Evolutionary conservation across 768 basidiomycete genomes (phyloP).

Genomic region (Rossbeevera mucosa): DNA sequence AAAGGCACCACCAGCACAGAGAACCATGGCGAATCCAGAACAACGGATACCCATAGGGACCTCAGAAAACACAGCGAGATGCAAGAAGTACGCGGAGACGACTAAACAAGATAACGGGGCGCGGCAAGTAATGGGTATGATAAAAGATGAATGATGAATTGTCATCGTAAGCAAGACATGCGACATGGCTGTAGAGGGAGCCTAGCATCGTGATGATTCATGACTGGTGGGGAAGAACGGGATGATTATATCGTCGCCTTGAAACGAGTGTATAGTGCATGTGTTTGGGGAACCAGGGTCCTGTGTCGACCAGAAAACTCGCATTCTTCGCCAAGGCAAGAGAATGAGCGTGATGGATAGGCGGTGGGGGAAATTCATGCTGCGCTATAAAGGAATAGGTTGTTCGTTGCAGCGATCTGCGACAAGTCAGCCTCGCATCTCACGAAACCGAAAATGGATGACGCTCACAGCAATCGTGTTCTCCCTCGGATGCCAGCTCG

Average conservation of each 20-base stretch:
- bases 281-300: constrained; percentile 14
- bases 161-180: constrained; percentile 32
- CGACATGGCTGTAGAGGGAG: constrained; percentile 12
- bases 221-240: constrained; percentile 17
- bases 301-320: constrained; percentile 9
- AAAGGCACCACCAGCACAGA: constrained; percentile 11
- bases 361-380: constrained; percentile 31
- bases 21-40: constrained; percentile 18
- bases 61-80: constrained; percentile 20
- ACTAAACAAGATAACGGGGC: constrained; percentile 30
- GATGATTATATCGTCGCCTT: constrained; percentile 27
- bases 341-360: neutral
- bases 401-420: constrained; percentile 85
- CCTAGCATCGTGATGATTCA: constrained; percentile 21
- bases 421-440: constrained; percentile 6
- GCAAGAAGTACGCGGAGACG: constrained; percentile 20
- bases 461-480: constrained; percentile 90
- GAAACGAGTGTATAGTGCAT: constrained; percentile 17
- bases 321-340: constrained; percentile 11
- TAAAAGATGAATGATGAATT: constrained; percentile 21
- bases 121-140: constrained; percentile 29
- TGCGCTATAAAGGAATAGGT: constrained; percentile 33
- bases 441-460: neutral
- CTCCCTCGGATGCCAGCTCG: constrained; percentile 97
- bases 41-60: constrained; percentile 16